Percentiles rank a stretch among this genome's conserved stretches.
These are phyloP conservation scores for Exidia glandulosa DNA, from an alignment of 768 basidiomycete species.

Conservation along the genomic window DNA sequence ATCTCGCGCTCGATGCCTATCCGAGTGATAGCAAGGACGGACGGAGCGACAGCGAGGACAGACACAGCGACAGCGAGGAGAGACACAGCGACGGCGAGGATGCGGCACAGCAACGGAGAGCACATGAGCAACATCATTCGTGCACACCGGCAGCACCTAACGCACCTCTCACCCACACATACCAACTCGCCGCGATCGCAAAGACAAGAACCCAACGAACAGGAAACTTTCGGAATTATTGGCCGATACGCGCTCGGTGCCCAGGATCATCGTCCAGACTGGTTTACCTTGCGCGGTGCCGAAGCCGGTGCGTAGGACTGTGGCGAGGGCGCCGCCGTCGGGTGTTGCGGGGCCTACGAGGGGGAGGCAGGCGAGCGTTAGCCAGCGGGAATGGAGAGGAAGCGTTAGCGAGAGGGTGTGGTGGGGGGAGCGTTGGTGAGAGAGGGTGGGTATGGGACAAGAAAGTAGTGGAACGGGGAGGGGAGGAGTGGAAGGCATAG, in stretches of 20 bases:
- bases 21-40: no score
- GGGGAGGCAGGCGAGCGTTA: constrained; percentile 42
- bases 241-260: constrained; percentile 90
- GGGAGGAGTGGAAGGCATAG: no score
- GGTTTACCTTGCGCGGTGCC: constrained; percentile 96
- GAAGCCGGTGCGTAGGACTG: constrained; percentile 91
- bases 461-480: no score
- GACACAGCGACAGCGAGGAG: no score
- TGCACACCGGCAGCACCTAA: no score
- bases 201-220: constrained; percentile 98
- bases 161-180: constrained; percentile 98
- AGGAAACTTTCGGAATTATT: constrained; percentile 93
- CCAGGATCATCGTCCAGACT: constrained; percentile 98
- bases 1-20: constrained; percentile 88
- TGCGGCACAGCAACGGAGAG: no score
- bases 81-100: no score
- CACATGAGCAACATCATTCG: no score
- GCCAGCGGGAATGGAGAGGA: background rate
- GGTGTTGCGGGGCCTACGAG: constrained; percentile 44
- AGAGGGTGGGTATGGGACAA: no score
- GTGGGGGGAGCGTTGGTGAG: no score
- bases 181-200: constrained; percentile 94
- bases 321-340: constrained; percentile 84
- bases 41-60: no score
- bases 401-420: no score